Evolutionary conservation across 2,329 filamentous ascomycete genomes (phyloP).

Genomic region (Lasiodiplodia citricola): DNA sequence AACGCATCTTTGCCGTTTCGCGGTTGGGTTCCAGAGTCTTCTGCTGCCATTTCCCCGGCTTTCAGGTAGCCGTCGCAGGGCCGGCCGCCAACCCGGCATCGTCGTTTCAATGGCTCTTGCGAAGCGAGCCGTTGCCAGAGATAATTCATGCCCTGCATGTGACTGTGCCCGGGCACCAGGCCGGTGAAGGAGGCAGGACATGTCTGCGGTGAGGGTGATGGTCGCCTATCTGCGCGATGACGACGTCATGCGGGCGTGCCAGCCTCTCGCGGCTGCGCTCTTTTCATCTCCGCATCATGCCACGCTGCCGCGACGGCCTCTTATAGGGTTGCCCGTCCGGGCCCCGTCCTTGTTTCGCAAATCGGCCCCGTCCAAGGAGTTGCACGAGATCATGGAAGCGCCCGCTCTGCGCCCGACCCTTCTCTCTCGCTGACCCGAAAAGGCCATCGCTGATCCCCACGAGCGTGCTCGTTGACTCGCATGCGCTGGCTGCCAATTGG

Average conservation of each 20-base stretch:
- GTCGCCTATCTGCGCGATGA: slow-evolving; percentile 15
- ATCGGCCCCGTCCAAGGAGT: slow-evolving; percentile 10
- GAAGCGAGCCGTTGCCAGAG: slow-evolving; percentile 1
- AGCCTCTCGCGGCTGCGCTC: not conserved
- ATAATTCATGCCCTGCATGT: slow-evolving; percentile 13
- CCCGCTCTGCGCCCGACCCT: slow-evolving; percentile 9
- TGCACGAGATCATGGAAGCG: slow-evolving; percentile 19
- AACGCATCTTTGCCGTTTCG: slow-evolving; percentile 12
- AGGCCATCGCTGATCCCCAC: slow-evolving; percentile 15
- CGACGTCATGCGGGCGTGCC: slow-evolving; percentile 2
- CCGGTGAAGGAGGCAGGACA: slow-evolving; percentile 4
- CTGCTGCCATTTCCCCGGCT: not conserved
- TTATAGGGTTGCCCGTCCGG: slow-evolving; percentile 21
- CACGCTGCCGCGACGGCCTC: slow-evolving; percentile 7
- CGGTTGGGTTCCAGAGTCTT: not conserved
- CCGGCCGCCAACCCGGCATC: not conserved
- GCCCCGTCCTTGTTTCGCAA: slow-evolving; percentile 21
- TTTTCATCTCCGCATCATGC: slow-evolving; percentile 16
- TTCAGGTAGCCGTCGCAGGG: slow-evolving; percentile 12
- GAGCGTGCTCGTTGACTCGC: slow-evolving; percentile 9
- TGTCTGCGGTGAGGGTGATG: slow-evolving; percentile 10
- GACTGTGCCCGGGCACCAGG: not conserved
- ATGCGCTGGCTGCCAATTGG: not conserved
- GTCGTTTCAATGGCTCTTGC: slow-evolving; percentile 11
- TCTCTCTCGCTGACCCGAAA: not conserved